Evolutionary conservation across 441 rosid genomes (phyloP).

Genomic region (Adansonia madagascariensis): DNA sequence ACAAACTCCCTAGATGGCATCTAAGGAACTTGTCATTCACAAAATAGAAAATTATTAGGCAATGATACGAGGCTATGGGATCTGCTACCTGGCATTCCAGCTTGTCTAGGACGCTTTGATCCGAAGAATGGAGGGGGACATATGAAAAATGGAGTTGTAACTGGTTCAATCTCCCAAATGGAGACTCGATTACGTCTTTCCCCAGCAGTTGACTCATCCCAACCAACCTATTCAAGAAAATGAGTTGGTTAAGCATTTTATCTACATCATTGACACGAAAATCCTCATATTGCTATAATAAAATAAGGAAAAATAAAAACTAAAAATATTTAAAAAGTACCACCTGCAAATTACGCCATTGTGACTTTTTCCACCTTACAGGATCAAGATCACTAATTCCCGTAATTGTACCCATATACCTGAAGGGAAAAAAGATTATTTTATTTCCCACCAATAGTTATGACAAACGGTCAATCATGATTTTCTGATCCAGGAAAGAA

Average conservation of each 20-base stretch:
- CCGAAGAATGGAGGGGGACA: slow-evolving; percentile 91
- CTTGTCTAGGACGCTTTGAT: slow-evolving; percentile 77
- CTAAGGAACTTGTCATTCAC: neutral
- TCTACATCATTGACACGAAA: neutral
- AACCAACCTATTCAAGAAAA: slow-evolving; percentile 70
- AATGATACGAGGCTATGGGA: neutral
- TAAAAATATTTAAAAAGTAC: neutral
- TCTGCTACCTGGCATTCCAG: slow-evolving; percentile 74
- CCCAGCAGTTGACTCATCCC: slow-evolving; percentile 97
- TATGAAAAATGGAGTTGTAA: slow-evolving; percentile 86
- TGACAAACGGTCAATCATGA: neutral
- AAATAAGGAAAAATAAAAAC: neutral
- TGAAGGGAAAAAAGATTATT: slow-evolving; percentile 37
- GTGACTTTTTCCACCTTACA: slow-evolving; percentile 88
- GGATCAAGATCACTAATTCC: slow-evolving; percentile 89
- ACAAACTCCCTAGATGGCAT: neutral
- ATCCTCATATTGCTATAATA: neutral
- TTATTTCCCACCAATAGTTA: neutral
- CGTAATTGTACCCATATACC: slow-evolving; percentile 95
- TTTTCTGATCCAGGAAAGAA: slow-evolving; percentile 5
- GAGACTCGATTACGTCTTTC: slow-evolving; percentile 86
- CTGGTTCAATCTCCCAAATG: slow-evolving; percentile 96
- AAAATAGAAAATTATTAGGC: neutral
- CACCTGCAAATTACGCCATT: slow-evolving; percentile 95
- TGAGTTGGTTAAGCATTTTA: neutral